These are phyloP conservation scores for Aphanomyces invadans DNA, from an alignment of 352 stramenopile genomes.

Conservation along the genomic window DNA sequence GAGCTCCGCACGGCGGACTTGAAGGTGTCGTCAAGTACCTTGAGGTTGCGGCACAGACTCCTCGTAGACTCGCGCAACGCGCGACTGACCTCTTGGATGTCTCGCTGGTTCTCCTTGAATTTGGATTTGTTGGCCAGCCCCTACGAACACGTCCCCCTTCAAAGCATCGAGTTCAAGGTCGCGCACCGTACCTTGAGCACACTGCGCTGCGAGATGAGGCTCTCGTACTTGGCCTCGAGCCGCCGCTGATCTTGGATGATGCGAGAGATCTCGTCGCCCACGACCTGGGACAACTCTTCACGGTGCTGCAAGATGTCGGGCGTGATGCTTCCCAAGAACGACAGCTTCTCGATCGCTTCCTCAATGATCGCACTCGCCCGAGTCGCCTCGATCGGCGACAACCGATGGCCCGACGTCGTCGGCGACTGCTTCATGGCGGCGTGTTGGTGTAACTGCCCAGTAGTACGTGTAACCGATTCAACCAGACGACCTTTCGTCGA, in stretches of 20 bases:
- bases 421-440: conserved; percentile 8
- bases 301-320: conserved; percentile 88
- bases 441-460: too few species aligned
- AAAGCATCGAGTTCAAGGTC: not conserved
- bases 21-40: too few species aligned
- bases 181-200: conserved; percentile 51
- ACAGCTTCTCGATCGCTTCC: conserved; percentile 87
- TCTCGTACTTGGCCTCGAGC: conserved; percentile 84
- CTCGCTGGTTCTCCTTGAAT: conserved; percentile 89
- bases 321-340: conserved; percentile 85
- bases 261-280: conserved; percentile 89
- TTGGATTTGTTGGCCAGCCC: conserved; percentile 89
- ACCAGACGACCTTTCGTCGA: not conserved
- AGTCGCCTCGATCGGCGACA: conserved; percentile 57
- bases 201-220: conserved; percentile 80
- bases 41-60: conserved; percentile 87
- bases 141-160: too few species aligned
- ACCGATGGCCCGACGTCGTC: conserved; percentile 16
- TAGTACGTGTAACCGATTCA: not conserved
- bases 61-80: conserved; percentile 87
- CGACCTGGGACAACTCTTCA: conserved; percentile 87
- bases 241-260: conserved; percentile 88
- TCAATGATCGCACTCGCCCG: conserved; percentile 78
- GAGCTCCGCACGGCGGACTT: too few species aligned
- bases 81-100: conserved; percentile 89